These are phyloP conservation scores for Cyberlindnera meyerae DNA, from an alignment of 805 yeast species.

Conservation along the genomic window DNA sequence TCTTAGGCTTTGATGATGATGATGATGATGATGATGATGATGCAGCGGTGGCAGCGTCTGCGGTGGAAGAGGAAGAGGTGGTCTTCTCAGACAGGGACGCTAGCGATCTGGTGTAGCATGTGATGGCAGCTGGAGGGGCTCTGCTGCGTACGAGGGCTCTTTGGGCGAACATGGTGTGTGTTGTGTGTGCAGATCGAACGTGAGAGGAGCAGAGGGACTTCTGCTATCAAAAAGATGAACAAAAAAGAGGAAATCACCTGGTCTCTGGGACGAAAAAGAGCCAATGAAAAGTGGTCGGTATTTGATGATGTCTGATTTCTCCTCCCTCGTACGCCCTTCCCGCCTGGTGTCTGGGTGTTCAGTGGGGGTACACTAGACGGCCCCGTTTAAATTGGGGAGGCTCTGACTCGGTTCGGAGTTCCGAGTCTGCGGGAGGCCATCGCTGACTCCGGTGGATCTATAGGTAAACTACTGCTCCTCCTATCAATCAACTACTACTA, in stretches of 20 bases:
- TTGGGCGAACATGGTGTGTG: constrained; percentile 2
- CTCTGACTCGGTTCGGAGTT: too few relatives aligned
- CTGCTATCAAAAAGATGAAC: too few relatives aligned
- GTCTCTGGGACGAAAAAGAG: neutral
- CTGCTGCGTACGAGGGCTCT: constrained; percentile 5
- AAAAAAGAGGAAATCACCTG: too few relatives aligned
- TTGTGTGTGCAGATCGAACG: too few relatives aligned
- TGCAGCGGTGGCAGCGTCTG: too few relatives aligned
- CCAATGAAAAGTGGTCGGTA: constrained; percentile 6
- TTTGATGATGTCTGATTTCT: constrained; percentile 11
- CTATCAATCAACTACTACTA: too few relatives aligned
- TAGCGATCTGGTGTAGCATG: constrained; percentile 10
- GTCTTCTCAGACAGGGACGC: constrained; percentile 14
- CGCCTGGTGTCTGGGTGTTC: constrained; percentile 7
- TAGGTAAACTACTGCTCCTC: neutral
- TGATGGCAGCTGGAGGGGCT: constrained; percentile 5
- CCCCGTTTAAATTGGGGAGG: too few relatives aligned
- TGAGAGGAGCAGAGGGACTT: too few relatives aligned
- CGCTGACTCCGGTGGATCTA: too few relatives aligned
- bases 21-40: too few relatives aligned
- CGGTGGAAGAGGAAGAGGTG: too few relatives aligned
- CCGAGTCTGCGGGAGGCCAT: neutral
- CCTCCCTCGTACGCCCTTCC: neutral
- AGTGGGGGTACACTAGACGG: constrained; percentile 13
- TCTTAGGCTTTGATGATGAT: constrained; percentile 24